Evolutionary conservation across 192 early-diverging fungal species (phyloP).

Genomic region (Fimicolochytrium jonesii): DNA sequence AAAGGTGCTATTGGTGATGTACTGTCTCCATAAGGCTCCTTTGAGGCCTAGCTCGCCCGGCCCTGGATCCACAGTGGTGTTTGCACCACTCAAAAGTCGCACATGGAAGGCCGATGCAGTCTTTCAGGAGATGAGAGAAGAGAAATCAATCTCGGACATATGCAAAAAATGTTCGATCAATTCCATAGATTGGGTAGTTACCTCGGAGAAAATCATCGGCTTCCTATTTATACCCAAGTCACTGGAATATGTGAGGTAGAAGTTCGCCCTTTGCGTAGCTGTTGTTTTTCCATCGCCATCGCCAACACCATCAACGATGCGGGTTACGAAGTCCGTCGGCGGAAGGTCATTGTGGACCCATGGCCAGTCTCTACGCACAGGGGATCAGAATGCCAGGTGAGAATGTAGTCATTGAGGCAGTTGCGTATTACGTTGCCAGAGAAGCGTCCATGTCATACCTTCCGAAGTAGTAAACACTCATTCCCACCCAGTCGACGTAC

Average conservation of each 20-base stretch:
- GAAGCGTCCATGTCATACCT: too few species aligned
- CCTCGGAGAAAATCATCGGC: constrained; percentile 31
- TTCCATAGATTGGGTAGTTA: too few species aligned
- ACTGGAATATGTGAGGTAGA: constrained; percentile 26
- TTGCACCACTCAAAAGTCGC: background rate
- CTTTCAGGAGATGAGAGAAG: too few species aligned
- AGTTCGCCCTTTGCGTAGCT: constrained; percentile 21
- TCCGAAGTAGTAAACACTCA: constrained; percentile 26
- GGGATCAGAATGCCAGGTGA: too few species aligned
- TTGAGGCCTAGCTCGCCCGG: constrained; percentile 35
- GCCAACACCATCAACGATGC: too few species aligned
- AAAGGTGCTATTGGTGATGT: constrained; percentile 26
- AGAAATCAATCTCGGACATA: too few species aligned
- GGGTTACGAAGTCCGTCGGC: too few species aligned
- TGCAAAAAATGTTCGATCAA: too few species aligned
- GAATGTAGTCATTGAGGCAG: too few species aligned
- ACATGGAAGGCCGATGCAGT: constrained; percentile 29
- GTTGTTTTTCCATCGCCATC: background rate
- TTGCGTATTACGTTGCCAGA: too few species aligned
- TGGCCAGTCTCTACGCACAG: too few species aligned
- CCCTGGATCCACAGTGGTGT: constrained; percentile 8
- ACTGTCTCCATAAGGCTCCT: constrained; percentile 32
- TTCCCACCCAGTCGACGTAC: constrained; percentile 36
- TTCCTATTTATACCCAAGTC: constrained; percentile 6
- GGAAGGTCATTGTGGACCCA: too few species aligned